Evolutionary conservation across 305 asterid genomes (phyloP).

Genomic region (Ajuga reptans): DNA sequence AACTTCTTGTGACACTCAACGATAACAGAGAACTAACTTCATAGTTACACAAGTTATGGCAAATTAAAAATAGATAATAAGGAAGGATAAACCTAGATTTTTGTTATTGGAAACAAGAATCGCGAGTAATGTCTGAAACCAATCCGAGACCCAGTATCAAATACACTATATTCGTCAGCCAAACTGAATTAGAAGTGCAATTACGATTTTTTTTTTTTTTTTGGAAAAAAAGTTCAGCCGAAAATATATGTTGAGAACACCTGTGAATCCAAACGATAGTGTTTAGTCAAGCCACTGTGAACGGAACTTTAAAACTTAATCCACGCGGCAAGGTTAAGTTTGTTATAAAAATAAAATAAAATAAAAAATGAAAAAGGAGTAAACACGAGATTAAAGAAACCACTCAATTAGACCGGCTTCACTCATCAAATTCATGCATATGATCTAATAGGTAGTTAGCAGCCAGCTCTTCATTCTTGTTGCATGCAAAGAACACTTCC

Average conservation of each 20-base stretch:
- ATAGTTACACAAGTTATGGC: too few relatives aligned
- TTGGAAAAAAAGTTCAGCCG: background rate
- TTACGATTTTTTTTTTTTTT: too few relatives aligned
- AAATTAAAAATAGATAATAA: too few relatives aligned
- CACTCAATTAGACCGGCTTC: conserved; percentile 23
- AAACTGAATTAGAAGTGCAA: too few relatives aligned
- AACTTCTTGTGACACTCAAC: too few relatives aligned
- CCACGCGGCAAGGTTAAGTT: conserved; percentile 35
- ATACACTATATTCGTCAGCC: too few relatives aligned
- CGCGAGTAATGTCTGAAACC: too few relatives aligned
- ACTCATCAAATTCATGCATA: conserved; percentile 77
- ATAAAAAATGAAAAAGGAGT: background rate
- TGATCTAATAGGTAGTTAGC: conserved; percentile 88
- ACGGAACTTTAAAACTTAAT: conserved; percentile 28
- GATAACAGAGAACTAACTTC: too few relatives aligned
- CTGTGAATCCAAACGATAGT: conserved; percentile 26
- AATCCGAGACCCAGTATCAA: too few relatives aligned
- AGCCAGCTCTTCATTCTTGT: conserved; percentile 90
- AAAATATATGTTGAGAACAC: background rate
- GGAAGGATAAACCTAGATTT: too few relatives aligned
- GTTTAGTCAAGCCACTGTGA: conserved; percentile 32
- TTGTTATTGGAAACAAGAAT: too few relatives aligned
- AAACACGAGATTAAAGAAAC: conserved; percentile 11
- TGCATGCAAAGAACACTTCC: conserved; percentile 90
- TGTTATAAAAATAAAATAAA: background rate